Base-by-base conservation (phyloP, 2,329 filamentous ascomycete genomes). In the Cladosporium velox region DNA sequence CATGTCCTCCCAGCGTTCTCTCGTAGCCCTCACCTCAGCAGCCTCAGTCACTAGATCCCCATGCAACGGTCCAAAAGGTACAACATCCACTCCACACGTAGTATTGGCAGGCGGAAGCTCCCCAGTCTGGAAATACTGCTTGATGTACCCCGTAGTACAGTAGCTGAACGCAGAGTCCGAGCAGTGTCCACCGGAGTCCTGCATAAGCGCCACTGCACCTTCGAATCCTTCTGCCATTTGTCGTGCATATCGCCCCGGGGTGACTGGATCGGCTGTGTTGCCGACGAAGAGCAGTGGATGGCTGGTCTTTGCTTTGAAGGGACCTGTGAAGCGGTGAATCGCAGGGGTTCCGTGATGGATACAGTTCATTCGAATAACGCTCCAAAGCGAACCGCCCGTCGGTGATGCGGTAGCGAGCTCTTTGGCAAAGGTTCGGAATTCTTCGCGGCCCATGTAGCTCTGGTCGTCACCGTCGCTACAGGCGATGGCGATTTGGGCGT, bases 381-480 rank as follows among this genome's bases (percentile, higher is more conserved):
- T 68, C 80, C 79, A 81, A 30, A 77, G 72, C 4, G 75, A 74
- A n/a, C 78, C 80, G 1, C 35, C 28, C 6, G 74, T 73, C 0
- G 78, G 77, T 2, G 77, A 79, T 3, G 77, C 69, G 2, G 59
- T 65, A 6, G 75, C 70, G 7, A 81, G 70, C 6, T 73, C 65
- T 21, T 76, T 64, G 70, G 73, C 77, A 65, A 78, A 78, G 10
- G 74, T 70, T 30, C 71, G 66, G 67, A 81, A 80, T 0, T 66
- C 62, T 0, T 65, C 41, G 14, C 66, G 67, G 10, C 4, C 72
- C 2, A 75, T 35, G n/a, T 68, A 67, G 8, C 70, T 73, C 52
- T 77, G 74, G 21, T 75, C 72, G 26, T 77, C 67, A 47, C 78
- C 77, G 57, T 82, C 80, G 28, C 74, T 72, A 69, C 80, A 82